Evolutionary conservation across 164 flowering plant genomes (phyloP).

Genomic region (Amborella trichopoda): DNA sequence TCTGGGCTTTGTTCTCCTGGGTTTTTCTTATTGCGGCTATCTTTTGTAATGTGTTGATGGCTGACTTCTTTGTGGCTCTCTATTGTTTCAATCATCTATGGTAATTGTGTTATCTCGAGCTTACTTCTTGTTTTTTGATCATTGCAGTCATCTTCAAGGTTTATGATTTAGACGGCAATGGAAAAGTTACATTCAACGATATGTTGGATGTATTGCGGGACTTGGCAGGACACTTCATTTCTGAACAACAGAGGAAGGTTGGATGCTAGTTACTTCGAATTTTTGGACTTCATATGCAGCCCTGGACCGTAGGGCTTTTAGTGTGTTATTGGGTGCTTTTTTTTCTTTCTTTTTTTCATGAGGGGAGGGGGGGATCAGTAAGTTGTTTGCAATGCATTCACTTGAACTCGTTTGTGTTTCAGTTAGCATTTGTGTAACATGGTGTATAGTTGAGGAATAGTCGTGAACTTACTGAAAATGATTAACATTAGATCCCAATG

Average conservation of each 20-base stretch:
- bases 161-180: constrained; percentile 40
- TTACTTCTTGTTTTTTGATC: background rate
- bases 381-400: background rate
- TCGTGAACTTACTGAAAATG: no score
- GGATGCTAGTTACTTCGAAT: no score
- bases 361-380: background rate
- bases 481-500: no score
- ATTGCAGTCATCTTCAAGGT: constrained; percentile 41
- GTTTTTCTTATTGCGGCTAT: no score
- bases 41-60: no score
- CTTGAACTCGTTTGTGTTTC: background rate
- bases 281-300: no score
- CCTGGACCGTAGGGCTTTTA: constrained; percentile 15
- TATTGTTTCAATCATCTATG: background rate
- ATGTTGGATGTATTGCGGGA: constrained; percentile 32
- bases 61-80: background rate
- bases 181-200: constrained; percentile 37
- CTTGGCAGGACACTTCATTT: constrained; percentile 40
- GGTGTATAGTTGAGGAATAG: no score
- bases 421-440: background rate
- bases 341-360: background rate
- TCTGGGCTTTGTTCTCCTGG: no score
- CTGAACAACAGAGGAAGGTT: constrained; percentile 39
- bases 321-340: background rate
- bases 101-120: background rate